Percentiles rank a stretch among this genome's conserved stretches.
Conservation (phyloP, 768 basidiomycete genomes). For the Exidia glandulosa region DNA sequence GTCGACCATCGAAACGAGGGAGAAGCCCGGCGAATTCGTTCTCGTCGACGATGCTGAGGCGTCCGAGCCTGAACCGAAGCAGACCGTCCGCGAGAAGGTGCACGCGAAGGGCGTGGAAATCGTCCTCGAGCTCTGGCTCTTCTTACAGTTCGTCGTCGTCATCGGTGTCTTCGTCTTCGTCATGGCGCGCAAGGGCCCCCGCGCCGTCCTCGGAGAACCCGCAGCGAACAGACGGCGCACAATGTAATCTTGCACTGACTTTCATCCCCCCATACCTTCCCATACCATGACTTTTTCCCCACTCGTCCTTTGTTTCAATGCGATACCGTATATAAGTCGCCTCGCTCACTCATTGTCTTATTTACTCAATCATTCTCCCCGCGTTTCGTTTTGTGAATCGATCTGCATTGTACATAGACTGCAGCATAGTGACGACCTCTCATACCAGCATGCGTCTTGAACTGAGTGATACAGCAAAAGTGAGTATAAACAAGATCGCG, state of each 20-base stretch:
- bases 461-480: no score
- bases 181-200: conserved; percentile 69
- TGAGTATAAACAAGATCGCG: no score
- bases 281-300: no score
- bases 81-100: conserved; percentile 6
- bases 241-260: not conserved
- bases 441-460: no score
- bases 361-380: no score
- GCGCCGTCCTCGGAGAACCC: conserved; percentile 31
- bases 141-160: conserved; percentile 71
- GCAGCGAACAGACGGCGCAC: not conserved
- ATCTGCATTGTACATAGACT: no score
- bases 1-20: not conserved
- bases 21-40: not conserved
- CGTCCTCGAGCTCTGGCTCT: conserved; percentile 69
- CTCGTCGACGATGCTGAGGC: not conserved
- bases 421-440: no score
- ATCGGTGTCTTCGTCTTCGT: conserved; percentile 69
- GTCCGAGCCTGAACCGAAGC: not conserved
- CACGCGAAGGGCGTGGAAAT: conserved; percentile 15
- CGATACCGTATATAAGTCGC: no score
- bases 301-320: no score
- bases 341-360: no score
- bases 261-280: not conserved
- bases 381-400: no score